phyloP scores from a whole-genome alignment of 2,329 filamentous ascomycete species.

The Clonostachys byssicola region DNA sequence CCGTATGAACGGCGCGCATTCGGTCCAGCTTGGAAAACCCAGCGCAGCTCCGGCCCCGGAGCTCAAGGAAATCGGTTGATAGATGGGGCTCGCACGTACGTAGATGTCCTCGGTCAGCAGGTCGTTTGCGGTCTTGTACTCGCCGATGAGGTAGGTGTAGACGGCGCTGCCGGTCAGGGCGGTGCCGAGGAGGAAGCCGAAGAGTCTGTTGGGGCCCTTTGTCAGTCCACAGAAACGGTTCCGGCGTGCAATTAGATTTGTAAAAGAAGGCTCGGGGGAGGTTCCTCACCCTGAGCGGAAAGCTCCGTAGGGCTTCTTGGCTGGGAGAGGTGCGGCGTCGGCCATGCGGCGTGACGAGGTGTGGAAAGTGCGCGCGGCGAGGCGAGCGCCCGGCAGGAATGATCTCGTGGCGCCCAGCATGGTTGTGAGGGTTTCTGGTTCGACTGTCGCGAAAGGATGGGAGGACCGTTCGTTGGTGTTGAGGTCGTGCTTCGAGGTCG shows the following conservation, averaged over 20 bases:
- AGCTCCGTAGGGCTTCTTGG: conserved; percentile 54
- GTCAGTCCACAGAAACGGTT: neutral
- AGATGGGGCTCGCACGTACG: conserved; percentile 53
- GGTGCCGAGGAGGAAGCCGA: conserved; percentile 87
- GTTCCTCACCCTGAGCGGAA: conserved; percentile 54
- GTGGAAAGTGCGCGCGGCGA: conserved; percentile 40
- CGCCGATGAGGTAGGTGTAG: conserved; percentile 89
- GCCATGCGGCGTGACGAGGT: conserved; percentile 42
- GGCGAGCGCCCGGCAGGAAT: conserved; percentile 32
- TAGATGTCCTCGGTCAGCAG: conserved; percentile 93
- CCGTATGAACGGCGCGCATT: neutral
- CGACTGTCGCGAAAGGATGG: no score
- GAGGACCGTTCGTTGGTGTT: neutral
- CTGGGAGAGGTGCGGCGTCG: conserved; percentile 43
- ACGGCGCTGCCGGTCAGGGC: conserved; percentile 74
- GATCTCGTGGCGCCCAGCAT: conserved; percentile 41
- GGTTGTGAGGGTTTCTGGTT: conserved; percentile 3
- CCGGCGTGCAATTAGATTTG: neutral
- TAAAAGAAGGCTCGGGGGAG: neutral
- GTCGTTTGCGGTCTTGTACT: conserved; percentile 92
- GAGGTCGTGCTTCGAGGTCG: neutral
- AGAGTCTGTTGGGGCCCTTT: conserved; percentile 54
- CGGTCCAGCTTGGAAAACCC: neutral
- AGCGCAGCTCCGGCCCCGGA: no score
- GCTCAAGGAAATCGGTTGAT: no score